phyloP scores from a whole-genome alignment of 1,284 basidiomycete species.

The Boletus austroedulis region DNA sequence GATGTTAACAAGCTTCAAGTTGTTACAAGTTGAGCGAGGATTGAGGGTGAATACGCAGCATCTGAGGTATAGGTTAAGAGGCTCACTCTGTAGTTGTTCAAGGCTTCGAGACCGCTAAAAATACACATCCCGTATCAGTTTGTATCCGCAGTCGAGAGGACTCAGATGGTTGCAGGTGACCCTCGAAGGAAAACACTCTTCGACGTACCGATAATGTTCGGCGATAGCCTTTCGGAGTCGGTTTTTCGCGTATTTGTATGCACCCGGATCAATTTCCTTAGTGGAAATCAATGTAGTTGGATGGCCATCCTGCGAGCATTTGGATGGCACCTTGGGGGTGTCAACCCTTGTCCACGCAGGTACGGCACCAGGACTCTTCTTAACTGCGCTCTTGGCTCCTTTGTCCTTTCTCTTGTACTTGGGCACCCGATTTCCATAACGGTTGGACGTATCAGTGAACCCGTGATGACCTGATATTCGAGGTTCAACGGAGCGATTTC shows the following conservation, averaged over 20 bases:
- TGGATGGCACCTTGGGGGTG: background rate
- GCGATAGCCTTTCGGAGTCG: slow-evolving; percentile 78
- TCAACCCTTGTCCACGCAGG: background rate
- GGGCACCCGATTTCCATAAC: background rate
- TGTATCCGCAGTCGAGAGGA: background rate
- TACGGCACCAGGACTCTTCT: background rate
- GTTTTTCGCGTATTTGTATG: slow-evolving; percentile 78
- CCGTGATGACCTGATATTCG: background rate
- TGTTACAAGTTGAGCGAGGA: too few species aligned
- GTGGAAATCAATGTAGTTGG: too few species aligned
- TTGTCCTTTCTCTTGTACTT: slow-evolving; percentile 4
- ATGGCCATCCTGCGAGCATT: too few species aligned
- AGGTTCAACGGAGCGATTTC: slow-evolving; percentile 5
- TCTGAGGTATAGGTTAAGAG: background rate
- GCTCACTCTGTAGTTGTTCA: slow-evolving; percentile 83
- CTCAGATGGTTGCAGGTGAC: too few species aligned
- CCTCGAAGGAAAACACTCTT: background rate
- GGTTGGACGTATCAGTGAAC: background rate
- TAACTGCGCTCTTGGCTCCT: background rate
- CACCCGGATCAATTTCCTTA: too few species aligned
- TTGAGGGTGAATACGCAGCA: too few species aligned
- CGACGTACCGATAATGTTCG: slow-evolving; percentile 77
- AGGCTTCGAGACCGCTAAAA: slow-evolving; percentile 64
- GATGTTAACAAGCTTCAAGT: slow-evolving; percentile 72
- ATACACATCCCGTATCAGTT: slow-evolving; percentile 15